phyloP scores from a whole-genome alignment of 768 basidiomycete species.

The Hemileccinum impolitum region DNA sequence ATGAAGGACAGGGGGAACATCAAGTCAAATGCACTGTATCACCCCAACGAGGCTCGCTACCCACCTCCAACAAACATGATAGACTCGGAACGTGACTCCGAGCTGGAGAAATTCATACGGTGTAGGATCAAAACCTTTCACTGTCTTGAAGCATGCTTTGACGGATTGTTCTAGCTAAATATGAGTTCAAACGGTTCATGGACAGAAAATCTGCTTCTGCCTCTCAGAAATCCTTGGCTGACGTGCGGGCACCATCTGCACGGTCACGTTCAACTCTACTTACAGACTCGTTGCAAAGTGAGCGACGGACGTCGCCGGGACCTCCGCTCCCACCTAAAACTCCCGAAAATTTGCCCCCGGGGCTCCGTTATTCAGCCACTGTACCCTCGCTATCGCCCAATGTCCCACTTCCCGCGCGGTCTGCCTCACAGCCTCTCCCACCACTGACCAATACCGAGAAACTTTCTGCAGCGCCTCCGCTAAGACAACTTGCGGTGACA shows the following conservation, averaged over 20 bases:
- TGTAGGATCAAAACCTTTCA: conserved; percentile 39
- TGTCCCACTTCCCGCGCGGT: conserved; percentile 22
- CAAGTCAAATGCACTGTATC: conserved; percentile 75
- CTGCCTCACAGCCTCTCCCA: conserved; percentile 37
- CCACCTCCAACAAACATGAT: conserved; percentile 81
- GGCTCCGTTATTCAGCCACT: conserved; percentile 13
- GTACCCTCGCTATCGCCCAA: conserved; percentile 12
- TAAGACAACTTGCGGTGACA: not conserved
- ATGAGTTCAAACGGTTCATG: conserved; percentile 71
- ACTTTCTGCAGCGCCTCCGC: conserved; percentile 3
- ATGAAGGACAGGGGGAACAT: conserved; percentile 83
- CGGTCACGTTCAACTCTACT: conserved; percentile 15
- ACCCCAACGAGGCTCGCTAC: conserved; percentile 77
- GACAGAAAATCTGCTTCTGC: conserved; percentile 39
- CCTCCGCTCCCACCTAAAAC: conserved; percentile 29
- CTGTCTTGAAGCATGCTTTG: not conserved
- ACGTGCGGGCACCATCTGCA: conserved; percentile 38
- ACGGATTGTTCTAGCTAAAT: conserved; percentile 56
- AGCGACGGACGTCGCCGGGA: conserved; percentile 20
- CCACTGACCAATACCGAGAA: conserved; percentile 12
- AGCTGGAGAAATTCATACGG: conserved; percentile 88
- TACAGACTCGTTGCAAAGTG: conserved; percentile 6
- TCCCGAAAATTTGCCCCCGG: conserved; percentile 23
- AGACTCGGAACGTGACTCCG: conserved; percentile 80
- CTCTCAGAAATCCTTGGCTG: conserved; percentile 35